A percentile compares a stretch with the other conserved stretches of the same genome.
phyloP scores from a whole-genome alignment of 2,329 filamentous ascomycete genomes.

The Macrophomina phaseolina region DNA sequence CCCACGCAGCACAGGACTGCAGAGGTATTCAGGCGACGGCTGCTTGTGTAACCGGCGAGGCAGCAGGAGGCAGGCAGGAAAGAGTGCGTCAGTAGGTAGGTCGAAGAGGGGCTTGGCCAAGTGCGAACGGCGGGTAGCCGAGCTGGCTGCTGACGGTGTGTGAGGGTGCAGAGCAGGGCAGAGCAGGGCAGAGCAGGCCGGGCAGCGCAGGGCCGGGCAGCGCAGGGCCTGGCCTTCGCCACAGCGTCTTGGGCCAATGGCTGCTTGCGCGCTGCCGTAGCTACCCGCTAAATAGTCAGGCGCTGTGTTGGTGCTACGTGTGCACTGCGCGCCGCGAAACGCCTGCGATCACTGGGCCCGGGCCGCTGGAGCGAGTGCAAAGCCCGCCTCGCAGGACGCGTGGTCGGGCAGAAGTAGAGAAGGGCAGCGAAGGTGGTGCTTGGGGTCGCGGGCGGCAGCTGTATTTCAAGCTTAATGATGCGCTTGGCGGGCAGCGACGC shows the following conservation, averaged over 20 bases:
- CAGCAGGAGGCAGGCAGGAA: background rate
- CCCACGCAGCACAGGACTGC: background rate
- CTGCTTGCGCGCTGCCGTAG: background rate
- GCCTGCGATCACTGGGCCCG: background rate
- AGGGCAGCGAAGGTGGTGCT: background rate
- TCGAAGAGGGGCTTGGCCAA: background rate
- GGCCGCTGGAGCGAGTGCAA: background rate
- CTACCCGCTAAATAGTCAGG: background rate
- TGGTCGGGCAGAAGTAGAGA: background rate
- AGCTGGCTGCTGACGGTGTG: slow-evolving; percentile 1
- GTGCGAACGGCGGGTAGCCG: background rate
- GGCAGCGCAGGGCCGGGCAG: no score
- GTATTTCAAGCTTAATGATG: background rate
- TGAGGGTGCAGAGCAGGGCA: slow-evolving; percentile 3
- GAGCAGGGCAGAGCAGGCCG: background rate
- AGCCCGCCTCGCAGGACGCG: background rate
- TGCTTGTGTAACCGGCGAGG: background rate
- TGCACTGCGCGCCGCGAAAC: background rate
- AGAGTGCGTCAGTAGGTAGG: background rate
- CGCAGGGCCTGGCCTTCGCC: background rate
- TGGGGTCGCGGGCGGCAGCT: background rate
- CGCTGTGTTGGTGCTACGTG: slow-evolving; percentile 5
- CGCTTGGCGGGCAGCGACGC: slow-evolving; percentile 13
- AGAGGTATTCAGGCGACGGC: background rate
- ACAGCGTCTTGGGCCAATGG: slow-evolving; percentile 10